Base-by-base conservation (phyloP, 805 yeast species). In the Wickerhamomyces hampshirensis region DNA sequence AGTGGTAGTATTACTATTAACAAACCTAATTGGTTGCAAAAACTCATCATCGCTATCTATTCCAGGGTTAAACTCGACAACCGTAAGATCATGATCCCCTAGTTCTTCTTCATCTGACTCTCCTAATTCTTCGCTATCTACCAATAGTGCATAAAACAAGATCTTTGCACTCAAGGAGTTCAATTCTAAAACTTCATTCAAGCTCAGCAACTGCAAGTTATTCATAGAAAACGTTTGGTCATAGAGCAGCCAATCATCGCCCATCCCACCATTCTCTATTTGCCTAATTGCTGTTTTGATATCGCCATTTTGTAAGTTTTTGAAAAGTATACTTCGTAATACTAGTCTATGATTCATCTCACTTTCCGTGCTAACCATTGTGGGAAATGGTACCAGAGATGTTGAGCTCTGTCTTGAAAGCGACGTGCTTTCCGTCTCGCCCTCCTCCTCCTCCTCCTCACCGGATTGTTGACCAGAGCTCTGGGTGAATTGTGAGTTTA, bases 191-290 rank as follows among this genome's bases (percentile, higher is more conserved):
- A 60, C 47, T 35, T 65, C 68, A n/a, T 56, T 56, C 6, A 65
- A 35, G 5, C 55, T 44, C 12, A 62, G 44, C 29, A 60, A 50
- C 35, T 62, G 63, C 29, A 65, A 40, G 41, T 65, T 65, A 18
- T 55, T 45, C 51, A 65, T 45, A 10, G 63, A 54, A 38, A 64
- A 66, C 2, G 51, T 43, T 4, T 60, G 52, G 43, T 66, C 71
- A 35, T 65, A 66, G 5, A 65, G 41, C 11, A 65, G 42, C 71
- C 71, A 66, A 30, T 65, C 68, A 32, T 65, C 69, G 12, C 55
- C 54, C 26, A 59, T 37, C 3, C 39, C 36, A 12, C 37, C 30
- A 10, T 37, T 40, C 49, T 40, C 53, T 15, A 45, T 32, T 26
- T 53, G 58, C 12, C 56, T 34, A 5, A 53, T 50, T 6, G 56